These are phyloP conservation scores for Pyrrhoderma noxium DNA, from an alignment of 1,284 basidiomycete genomes.

Conservation along the genomic window DNA sequence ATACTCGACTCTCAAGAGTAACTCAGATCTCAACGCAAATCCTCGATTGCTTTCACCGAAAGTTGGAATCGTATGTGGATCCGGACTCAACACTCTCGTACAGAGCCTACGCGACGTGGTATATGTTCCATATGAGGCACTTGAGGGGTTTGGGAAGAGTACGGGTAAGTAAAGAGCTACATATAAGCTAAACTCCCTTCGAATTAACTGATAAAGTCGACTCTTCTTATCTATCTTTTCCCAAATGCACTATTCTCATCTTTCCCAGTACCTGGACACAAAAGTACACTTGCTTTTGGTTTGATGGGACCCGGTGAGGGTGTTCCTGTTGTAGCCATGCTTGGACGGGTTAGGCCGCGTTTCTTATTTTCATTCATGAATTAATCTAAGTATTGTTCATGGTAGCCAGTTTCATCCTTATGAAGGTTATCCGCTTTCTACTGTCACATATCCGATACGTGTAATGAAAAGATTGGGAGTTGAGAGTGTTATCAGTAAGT, in stretches of 20 bases:
- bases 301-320: slow-evolving; percentile 48
- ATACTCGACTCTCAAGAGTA: slow-evolving; percentile 14
- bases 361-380: neutral
- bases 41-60: slow-evolving; percentile 32
- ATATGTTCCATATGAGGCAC: slow-evolving; percentile 49
- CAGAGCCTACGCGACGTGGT: slow-evolving; percentile 46
- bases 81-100: slow-evolving; percentile 63
- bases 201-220: no score
- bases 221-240: no score
- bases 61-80: slow-evolving; percentile 75
- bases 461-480: slow-evolving; percentile 71
- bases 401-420: slow-evolving; percentile 69
- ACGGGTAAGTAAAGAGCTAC: slow-evolving; percentile 55
- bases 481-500: slow-evolving; percentile 64
- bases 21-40: slow-evolving; percentile 38
- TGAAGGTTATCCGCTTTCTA: slow-evolving; percentile 64
- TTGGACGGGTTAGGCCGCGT: slow-evolving; percentile 56
- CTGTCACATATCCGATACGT: slow-evolving; percentile 71
- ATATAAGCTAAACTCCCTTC: no score
- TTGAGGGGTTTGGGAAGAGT: slow-evolving; percentile 66
- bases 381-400: neutral
- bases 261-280: slow-evolving; percentile 62
- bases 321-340: slow-evolving; percentile 77
- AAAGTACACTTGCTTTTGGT: slow-evolving; percentile 73
- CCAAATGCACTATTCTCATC: no score